A percentile compares a stretch with the other conserved stretches of the same genome.
phyloP scores from a whole-genome alignment of 495 filamentous ascomycete species.

The Haplographium delicatum region DNA sequence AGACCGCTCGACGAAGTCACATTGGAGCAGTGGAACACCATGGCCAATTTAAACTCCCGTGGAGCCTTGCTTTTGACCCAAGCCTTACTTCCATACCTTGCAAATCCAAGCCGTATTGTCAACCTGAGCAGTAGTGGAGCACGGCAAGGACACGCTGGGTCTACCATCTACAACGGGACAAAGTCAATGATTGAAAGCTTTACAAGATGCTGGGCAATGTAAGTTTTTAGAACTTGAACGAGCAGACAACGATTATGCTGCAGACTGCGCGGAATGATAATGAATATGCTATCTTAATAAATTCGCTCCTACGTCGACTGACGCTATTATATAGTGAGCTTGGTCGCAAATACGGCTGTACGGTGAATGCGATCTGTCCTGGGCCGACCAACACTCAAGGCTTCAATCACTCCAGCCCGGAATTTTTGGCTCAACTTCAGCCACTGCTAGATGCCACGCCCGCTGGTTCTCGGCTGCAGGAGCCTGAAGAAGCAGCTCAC shows the following conservation, averaged over 20 bases:
- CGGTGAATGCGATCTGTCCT: neutral
- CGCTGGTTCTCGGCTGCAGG: neutral
- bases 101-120: neutral
- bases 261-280: neutral
- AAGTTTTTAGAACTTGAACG: no score
- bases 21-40: neutral
- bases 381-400: neutral
- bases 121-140: neutral
- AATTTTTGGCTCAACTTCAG: neutral
- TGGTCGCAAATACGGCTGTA: conserved; percentile 1
- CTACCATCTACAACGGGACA: neutral
- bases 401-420: neutral
- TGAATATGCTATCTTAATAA: no score
- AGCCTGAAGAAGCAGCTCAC: neutral
- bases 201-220: neutral
- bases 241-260: no score
- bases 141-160: neutral
- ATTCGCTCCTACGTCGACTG: no score
- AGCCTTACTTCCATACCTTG: neutral
- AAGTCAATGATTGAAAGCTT: neutral
- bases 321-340: neutral
- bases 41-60: neutral
- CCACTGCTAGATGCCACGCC: neutral
- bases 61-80: neutral
- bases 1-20: neutral